Conservation (phyloP, 805 yeast species). For the Saturnispora kantuleensis region DNA sequence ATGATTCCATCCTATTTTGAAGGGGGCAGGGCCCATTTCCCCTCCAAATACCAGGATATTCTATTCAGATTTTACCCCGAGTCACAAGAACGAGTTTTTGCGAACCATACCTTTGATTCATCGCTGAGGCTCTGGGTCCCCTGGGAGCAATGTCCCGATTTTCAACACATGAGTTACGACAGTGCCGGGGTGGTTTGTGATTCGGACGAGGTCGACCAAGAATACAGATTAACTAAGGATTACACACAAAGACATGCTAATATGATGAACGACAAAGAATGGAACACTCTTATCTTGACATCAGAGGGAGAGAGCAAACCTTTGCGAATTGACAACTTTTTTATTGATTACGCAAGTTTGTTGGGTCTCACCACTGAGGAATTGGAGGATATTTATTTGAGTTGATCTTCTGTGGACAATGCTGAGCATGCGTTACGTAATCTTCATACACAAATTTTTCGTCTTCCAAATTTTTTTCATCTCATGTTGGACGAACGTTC, state of each 20-base stretch:
- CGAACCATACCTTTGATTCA: slow-evolving; percentile 37
- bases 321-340: slow-evolving; percentile 22
- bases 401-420: neutral
- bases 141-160: slow-evolving; percentile 19
- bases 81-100: slow-evolving; percentile 24
- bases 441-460: too few relatives aligned
- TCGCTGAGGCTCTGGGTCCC: slow-evolving; percentile 49
- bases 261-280: slow-evolving; percentile 10
- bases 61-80: slow-evolving; percentile 41
- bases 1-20: slow-evolving; percentile 48
- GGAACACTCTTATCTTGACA: slow-evolving; percentile 9
- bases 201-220: slow-evolving; percentile 23
- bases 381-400: slow-evolving; percentile 4
- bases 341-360: slow-evolving; percentile 15
- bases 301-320: slow-evolving; percentile 20
- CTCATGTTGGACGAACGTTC: neutral
- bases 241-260: slow-evolving; percentile 20
- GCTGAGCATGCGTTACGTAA: neutral
- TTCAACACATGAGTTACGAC: slow-evolving; percentile 16
- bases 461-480: neutral
- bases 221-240: slow-evolving; percentile 24
- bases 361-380: slow-evolving; percentile 12
- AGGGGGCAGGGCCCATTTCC: slow-evolving; percentile 41
- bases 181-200: slow-evolving; percentile 17
- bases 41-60: slow-evolving; percentile 29